Conservation (phyloP, 805 yeast genomes). For the Sugiyamaella lignohabitans region DNA sequence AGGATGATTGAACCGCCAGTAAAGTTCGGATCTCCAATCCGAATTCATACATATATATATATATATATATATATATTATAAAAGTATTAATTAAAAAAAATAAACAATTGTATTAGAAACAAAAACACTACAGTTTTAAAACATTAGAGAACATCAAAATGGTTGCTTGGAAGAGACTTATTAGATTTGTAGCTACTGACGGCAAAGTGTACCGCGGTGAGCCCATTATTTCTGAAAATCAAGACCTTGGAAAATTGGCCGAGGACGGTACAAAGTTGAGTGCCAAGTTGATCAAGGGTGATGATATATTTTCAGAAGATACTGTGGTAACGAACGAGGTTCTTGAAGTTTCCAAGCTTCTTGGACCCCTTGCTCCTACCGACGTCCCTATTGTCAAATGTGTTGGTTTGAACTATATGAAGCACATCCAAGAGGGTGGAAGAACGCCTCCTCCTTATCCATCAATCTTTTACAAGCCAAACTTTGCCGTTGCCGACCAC, state of each 20-base stretch:
- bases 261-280: slow-evolving; percentile 4
- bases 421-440: slow-evolving; percentile 17
- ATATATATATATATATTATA: too few relatives aligned
- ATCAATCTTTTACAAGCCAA: slow-evolving; percentile 16
- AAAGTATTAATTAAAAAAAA: too few relatives aligned
- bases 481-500: slow-evolving; percentile 13
- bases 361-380: slow-evolving; percentile 12
- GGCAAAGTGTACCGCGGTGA: slow-evolving; percentile 43
- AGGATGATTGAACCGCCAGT: too few relatives aligned
- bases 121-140: too few relatives aligned
- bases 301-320: slow-evolving; percentile 13
- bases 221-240: slow-evolving; percentile 34
- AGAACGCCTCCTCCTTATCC: slow-evolving; percentile 19
- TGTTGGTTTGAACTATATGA: slow-evolving; percentile 16
- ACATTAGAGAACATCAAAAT: slow-evolving; percentile 5
- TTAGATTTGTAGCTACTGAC: slow-evolving; percentile 43
- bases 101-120: too few relatives aligned
- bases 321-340: slow-evolving; percentile 11
- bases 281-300: slow-evolving; percentile 12
- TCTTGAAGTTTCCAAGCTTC: slow-evolving; percentile 9
- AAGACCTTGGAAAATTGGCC: slow-evolving; percentile 8
- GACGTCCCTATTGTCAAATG: slow-evolving; percentile 15
- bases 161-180: slow-evolving; percentile 33
- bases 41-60: too few relatives aligned
- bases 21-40: too few relatives aligned